Evolutionary conservation across 1,284 basidiomycete species (phyloP), one percentile per base, ranked within the genome.

Genomic region (Microbotryomycetes sp.): DNA sequence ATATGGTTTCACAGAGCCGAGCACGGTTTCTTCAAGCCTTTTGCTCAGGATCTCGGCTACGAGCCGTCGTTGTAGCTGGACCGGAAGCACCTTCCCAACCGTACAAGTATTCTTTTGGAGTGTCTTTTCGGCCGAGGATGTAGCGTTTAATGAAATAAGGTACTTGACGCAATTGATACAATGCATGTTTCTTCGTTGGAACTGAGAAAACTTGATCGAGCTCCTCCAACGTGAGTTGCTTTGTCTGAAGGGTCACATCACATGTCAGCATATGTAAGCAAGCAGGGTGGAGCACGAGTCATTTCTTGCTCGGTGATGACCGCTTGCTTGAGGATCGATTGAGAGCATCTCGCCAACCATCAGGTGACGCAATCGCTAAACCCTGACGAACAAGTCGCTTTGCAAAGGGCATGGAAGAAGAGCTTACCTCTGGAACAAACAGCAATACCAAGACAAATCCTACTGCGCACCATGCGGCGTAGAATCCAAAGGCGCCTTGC

Each of bases 211-310:
- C 66, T 9, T 62, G 53, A 60, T 85, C 83, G 52, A 85, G 76
- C 73, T 86, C 84, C 74, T 92, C 88, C 29, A 92, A 81, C 2
- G 66, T 62, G 28, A 65, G 55, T 3, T 83, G 81, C 77, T 89
- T 91, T 31, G 89, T 92, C 79, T 92, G 88, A 45, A 86, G 87
- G 6, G 88, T 80, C 69, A 87, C 85, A 25, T 84, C 16, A 16
- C 45, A 46, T 16, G n/a, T 46, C 16, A 46, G 45, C 16, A 46
- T 46, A n/a, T n/a, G n/a, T 16, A 45, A 52, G 16, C n/a, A n/a
- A n/a, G n/a, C n/a, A n/a, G n/a, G n/a, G n/a, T n/a, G n/a, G n/a
- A n/a, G n/a, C n/a, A n/a, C n/a, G n/a, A n/a, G n/a, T n/a, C n/a
- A n/a, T n/a, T n/a, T n/a, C n/a, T n/a, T n/a, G n/a, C n/a, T n/a